Evolutionary conservation across 2,329 filamentous ascomycete species (phyloP), one percentile per base, ranked within the genome.

Genomic region (Davidsoniella neocaledoniae): DNA sequence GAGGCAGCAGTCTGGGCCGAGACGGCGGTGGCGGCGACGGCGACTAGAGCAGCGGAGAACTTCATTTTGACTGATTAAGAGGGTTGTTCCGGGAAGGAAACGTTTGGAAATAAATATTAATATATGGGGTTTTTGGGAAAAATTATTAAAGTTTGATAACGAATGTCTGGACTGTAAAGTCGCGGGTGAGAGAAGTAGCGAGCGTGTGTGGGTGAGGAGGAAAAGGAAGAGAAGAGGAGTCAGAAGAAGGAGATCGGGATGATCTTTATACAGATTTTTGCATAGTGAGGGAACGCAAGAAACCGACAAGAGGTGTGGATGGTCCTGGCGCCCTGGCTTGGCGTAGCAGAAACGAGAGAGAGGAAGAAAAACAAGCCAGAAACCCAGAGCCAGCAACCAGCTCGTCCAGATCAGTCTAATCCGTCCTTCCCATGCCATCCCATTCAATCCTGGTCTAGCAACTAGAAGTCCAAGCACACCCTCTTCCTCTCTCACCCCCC

Each of bases 21-120:
- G 57, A 56, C 67, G 63, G 69, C 71, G 60, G 68, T 65, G 62
- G 63, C 68, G 66, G 71, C 66, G 58, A 33, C 26, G 26, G 64
- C 72, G 61, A 72, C 61, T 57, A 73, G 59, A 62, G 68, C 64
- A 60, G 71, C 70, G 61, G 73, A 64, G 74, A 72, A 78, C 74
- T 79, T 75, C 76, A 80, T 80, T 64, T 77, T 79, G 73, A 68
- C 67, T 67, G 67, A 47, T 68, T 67, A 64, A 62, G 64, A 56
- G 62, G 62, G 62, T 62, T 66, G 26, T 33, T 33, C 26, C 26
- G 66, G 66, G 62, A 53, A 53, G 60, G 60, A 62, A 58, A 63
- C 64, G 56, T 54, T 45, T 55, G 57, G 51, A 46, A 55, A 57
- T 57, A 57, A 66, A 68, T 63, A 66, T 60, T 60, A 56, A 59